These are phyloP conservation scores for Dactylellina drechsleri DNA, from an alignment of 2,329 filamentous ascomycete genomes.

Conservation along the genomic window DNA sequence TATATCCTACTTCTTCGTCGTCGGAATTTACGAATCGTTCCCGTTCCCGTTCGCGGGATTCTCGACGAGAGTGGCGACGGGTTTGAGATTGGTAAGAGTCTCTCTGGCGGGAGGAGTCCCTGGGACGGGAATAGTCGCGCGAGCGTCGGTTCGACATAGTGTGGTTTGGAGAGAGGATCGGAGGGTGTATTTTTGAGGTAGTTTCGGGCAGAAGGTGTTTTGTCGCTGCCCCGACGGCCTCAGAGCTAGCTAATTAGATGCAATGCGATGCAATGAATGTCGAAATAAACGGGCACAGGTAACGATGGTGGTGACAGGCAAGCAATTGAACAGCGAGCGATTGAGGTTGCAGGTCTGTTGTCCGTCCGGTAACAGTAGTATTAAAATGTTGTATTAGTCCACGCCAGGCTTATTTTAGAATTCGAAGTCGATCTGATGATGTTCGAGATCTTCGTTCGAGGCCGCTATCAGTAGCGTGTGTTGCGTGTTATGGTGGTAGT, in stretches of 20 bases:
- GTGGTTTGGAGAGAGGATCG: background rate
- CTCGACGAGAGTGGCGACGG: slow-evolving; percentile 42
- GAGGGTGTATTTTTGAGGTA: background rate
- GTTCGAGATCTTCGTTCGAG: background rate
- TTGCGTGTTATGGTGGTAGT: slow-evolving; percentile 35
- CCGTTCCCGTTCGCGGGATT: slow-evolving; percentile 25
- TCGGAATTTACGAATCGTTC: slow-evolving; percentile 33
- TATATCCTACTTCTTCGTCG: slow-evolving; percentile 1
- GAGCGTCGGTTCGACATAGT: slow-evolving; percentile 34
- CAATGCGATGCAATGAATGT: background rate
- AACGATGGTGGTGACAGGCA: background rate
- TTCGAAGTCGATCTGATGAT: background rate
- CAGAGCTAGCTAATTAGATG: background rate
- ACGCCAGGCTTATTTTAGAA: background rate
- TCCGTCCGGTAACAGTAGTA: background rate
- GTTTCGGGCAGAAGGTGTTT: background rate
- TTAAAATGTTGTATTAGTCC: background rate
- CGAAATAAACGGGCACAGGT: background rate
- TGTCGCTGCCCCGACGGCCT: background rate
- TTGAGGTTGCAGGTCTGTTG: background rate
- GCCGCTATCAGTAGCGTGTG: background rate
- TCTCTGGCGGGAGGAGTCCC: slow-evolving; percentile 17
- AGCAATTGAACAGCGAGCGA: slow-evolving; percentile 8
- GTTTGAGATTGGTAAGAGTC: slow-evolving; percentile 34
- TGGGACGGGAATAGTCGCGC: slow-evolving; percentile 7